Percentiles rank a stretch among this genome's conserved stretches.
These are phyloP conservation scores for Russula sp. DNA, from an alignment of 768 basidiomycete genomes.

Conservation along the genomic window DNA sequence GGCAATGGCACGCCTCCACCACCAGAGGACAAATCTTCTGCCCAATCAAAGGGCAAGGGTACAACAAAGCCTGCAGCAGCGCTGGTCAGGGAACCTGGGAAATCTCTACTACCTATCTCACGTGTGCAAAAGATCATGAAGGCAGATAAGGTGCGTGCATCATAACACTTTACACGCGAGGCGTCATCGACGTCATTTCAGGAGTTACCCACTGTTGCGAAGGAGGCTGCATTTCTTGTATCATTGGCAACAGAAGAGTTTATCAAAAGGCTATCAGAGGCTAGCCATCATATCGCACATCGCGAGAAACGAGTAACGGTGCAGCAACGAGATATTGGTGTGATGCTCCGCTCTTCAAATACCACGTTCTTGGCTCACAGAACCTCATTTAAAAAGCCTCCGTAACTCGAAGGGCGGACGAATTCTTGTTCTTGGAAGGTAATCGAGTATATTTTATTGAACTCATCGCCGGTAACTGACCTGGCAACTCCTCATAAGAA, in stretches of 20 bases:
- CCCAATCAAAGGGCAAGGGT: constrained; percentile 14
- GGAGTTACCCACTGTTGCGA: constrained; percentile 71
- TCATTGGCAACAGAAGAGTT: constrained; percentile 86
- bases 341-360: constrained; percentile 22
- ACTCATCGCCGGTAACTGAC: background rate
- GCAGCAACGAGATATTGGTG: constrained; percentile 75
- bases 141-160: constrained; percentile 60
- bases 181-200: constrained; percentile 24
- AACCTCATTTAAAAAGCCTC: constrained; percentile 35
- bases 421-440: constrained; percentile 78
- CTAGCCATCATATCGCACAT: constrained; percentile 61
- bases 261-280: constrained; percentile 64
- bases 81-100: constrained; percentile 43
- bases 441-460: constrained; percentile 1
- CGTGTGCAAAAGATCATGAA: constrained; percentile 81
- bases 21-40: background rate
- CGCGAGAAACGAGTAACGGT: constrained; percentile 68
- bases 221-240: constrained; percentile 73
- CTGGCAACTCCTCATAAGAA: constrained; percentile 33
- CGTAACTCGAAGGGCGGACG: constrained; percentile 58
- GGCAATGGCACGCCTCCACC: background rate
- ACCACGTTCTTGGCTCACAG: background rate
- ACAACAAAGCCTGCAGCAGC: constrained; percentile 18
- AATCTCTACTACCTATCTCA: constrained; percentile 64
- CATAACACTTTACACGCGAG: background rate